Evolutionary conservation across 2,329 filamentous ascomycete genomes (phyloP).

Genomic region (Macrophomina pseudophaseolina): DNA sequence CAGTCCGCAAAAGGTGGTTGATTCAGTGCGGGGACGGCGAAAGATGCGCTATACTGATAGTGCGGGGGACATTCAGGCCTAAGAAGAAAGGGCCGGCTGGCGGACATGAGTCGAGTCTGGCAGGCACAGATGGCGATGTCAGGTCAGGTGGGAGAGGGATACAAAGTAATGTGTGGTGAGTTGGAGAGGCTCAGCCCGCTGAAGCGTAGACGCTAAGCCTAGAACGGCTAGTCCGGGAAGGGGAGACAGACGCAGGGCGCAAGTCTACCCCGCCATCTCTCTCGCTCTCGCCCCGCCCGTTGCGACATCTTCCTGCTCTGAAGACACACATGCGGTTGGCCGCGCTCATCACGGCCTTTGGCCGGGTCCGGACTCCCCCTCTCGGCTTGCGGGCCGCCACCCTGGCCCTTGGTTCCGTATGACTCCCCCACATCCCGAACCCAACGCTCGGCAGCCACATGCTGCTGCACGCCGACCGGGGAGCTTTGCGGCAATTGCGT

Average conservation of each 20-base stretch:
- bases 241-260: no score
- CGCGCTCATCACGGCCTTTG: background rate
- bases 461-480: background rate
- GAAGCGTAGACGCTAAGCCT: background rate
- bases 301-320: background rate
- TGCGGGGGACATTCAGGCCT: no score
- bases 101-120: no score
- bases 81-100: no score
- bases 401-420: background rate
- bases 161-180: no score
- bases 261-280: background rate
- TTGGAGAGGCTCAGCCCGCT: no score
- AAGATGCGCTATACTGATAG: no score
- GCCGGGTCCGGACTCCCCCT: conserved; percentile 6
- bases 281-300: background rate
- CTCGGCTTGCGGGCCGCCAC: conserved; percentile 17
- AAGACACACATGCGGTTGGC: background rate
- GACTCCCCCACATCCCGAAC: conserved; percentile 19
- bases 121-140: no score
- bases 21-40: no score
- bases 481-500: conserved; percentile 19
- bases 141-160: no score
- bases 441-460: conserved; percentile 12
- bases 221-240: background rate
- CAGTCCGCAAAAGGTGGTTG: no score